Conservation (phyloP, 495 filamentous ascomycete species). For the Trypethelium eluteriae region DNA sequence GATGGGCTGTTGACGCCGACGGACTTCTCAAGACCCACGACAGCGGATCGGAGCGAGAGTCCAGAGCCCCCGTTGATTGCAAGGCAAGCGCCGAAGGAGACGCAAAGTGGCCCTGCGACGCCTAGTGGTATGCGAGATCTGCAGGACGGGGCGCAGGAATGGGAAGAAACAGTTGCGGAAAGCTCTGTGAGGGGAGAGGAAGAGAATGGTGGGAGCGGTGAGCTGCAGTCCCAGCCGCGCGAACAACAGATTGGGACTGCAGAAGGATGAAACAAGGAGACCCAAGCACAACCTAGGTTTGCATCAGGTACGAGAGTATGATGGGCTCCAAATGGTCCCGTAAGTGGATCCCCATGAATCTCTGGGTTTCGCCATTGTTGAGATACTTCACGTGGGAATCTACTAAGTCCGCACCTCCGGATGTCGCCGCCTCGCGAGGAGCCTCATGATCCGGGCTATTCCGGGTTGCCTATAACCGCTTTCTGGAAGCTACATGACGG, state of each 20-base stretch:
- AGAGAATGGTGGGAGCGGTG: not conserved
- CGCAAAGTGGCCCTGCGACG: constrained; percentile 32
- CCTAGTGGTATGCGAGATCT: constrained; percentile 27
- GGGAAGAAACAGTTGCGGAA: not conserved
- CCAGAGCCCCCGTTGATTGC: constrained; percentile 6
- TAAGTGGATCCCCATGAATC: too few species aligned
- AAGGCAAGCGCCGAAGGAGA: constrained; percentile 15
- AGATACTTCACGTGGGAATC: not conserved
- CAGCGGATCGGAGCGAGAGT: constrained; percentile 5
- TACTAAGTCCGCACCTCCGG: not conserved
- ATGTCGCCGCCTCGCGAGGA: not conserved
- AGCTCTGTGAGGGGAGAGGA: not conserved
- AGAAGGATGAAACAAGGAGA: not conserved
- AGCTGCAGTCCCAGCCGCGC: not conserved
- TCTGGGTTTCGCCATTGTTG: not conserved
- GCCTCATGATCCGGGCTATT: not conserved
- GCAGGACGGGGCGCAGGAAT: constrained; percentile 9
- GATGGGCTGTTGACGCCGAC: not conserved
- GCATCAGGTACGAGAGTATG: not conserved
- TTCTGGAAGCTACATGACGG: not conserved
- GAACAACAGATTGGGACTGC: not conserved
- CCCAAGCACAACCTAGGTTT: not conserved
- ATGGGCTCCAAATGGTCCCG: too few species aligned
- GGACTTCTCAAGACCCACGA: constrained; percentile 1
- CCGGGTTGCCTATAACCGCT: not conserved